Conservation (phyloP, 345 rosid species). For the Litchi chinensis region DNA sequence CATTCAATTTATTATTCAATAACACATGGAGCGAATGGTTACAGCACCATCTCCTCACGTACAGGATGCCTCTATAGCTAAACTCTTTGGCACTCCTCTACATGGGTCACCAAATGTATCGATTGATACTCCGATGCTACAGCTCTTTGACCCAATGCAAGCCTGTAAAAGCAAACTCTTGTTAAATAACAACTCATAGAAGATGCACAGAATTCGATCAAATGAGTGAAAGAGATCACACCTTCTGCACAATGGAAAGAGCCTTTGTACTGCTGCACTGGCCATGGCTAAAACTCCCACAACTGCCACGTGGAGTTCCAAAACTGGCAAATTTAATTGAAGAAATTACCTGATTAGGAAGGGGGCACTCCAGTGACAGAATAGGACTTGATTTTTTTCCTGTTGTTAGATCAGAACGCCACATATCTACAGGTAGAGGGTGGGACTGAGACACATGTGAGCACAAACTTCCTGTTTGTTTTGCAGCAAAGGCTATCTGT, state of each 20-base stretch:
- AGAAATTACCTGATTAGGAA: conserved; percentile 70
- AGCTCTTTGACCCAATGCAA: conserved; percentile 77
- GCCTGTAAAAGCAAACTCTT: conserved; percentile 50
- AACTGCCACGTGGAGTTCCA: conserved; percentile 80
- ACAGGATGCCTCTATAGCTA: conserved; percentile 93
- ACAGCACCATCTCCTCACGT: conserved; percentile 34
- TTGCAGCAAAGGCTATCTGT: conserved; percentile 56
- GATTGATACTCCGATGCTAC: conserved; percentile 63
- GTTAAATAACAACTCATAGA: background rate
- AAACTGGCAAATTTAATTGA: conserved; percentile 81
- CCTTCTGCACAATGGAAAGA: conserved; percentile 68
- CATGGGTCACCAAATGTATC: conserved; percentile 84
- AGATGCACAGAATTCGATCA: background rate
- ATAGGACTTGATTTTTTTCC: conserved; percentile 43
- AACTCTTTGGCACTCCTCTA: conserved; percentile 65
- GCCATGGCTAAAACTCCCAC: conserved; percentile 75
- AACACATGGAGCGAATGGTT: conserved; percentile 15
- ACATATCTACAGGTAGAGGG: conserved; percentile 67
- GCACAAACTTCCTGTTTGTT: conserved; percentile 56
- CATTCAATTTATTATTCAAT: conserved; percentile 16
- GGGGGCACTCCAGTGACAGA: conserved; percentile 58
- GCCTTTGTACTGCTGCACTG: conserved; percentile 58
- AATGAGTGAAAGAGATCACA: conserved; percentile 13
- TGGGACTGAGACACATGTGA: conserved; percentile 72
- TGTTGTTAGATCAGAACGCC: conserved; percentile 58